phyloP scores from a whole-genome alignment of 139 green algal species.

The Tetraselmis striata region DNA sequence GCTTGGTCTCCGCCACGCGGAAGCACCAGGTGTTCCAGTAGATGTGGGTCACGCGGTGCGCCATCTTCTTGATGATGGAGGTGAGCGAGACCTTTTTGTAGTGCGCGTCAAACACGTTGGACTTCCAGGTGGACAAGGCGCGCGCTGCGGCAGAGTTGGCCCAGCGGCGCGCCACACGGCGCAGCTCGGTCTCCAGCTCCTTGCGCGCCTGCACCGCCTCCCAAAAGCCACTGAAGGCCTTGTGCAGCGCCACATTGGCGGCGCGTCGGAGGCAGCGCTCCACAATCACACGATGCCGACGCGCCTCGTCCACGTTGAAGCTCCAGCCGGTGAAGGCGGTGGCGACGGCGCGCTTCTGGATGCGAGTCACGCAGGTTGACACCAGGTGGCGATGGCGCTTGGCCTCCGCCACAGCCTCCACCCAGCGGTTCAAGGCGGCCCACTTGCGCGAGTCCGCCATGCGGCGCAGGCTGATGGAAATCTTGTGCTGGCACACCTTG shows the following conservation, averaged over 20 bases:
- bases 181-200: neutral
- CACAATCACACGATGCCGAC: neutral
- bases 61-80: neutral
- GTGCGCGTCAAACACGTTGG: neutral
- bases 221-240: neutral
- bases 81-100: neutral
- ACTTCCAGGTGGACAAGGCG: neutral
- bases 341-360: neutral
- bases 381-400: neutral
- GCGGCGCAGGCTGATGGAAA: neutral
- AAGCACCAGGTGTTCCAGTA: neutral
- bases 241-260: neutral
- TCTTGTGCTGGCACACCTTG: neutral
- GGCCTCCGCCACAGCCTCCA: neutral
- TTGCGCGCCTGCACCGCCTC: neutral
- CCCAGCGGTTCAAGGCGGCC: neutral
- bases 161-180: neutral
- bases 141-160: neutral
- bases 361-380: neutral
- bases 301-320: neutral
- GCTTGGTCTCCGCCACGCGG: neutral
- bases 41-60: neutral
- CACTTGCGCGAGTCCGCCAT: neutral
- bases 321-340: neutral
- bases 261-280: neutral